Evolutionary conservation across 495 filamentous ascomycete genomes (phyloP).

Genomic region (Tetracladium marchalianum): DNA sequence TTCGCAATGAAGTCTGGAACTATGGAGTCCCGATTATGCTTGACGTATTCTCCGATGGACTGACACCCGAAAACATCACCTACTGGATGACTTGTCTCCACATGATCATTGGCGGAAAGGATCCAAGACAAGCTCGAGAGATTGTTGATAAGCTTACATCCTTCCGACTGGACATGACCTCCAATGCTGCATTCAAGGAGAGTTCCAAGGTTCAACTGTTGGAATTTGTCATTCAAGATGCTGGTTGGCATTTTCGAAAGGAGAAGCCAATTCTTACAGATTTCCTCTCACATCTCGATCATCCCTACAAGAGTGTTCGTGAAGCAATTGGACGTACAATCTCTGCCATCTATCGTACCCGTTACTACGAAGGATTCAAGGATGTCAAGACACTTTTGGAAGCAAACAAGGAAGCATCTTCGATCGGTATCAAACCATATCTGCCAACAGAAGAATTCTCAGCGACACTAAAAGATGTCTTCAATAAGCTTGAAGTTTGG

Average conservation of each 20-base stretch:
- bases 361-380: conserved; percentile 86
- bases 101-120: conserved; percentile 65
- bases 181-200: conserved; percentile 98
- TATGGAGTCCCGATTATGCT: conserved; percentile 85
- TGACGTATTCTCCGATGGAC: conserved; percentile 73
- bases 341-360: conserved; percentile 74
- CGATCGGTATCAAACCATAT: conserved; percentile 81
- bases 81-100: conserved; percentile 96
- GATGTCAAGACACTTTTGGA: conserved; percentile 66
- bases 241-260: conserved; percentile 92
- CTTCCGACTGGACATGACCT: conserved; percentile 86
- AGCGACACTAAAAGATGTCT: conserved; percentile 62
- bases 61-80: conserved; percentile 86
- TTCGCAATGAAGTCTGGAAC: conserved; percentile 68
- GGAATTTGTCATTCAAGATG: conserved; percentile 76
- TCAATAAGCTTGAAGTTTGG: conserved; percentile 78
- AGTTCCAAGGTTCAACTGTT: conserved; percentile 91
- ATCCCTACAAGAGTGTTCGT: conserved; percentile 94
- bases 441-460: conserved; percentile 64
- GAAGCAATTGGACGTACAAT: conserved; percentile 90
- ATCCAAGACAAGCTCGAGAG: conserved; percentile 79
- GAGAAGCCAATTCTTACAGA: conserved; percentile 83
- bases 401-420: conserved; percentile 65
- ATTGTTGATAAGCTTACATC: conserved; percentile 73
- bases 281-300: conserved; percentile 85